A percentile compares a stretch with the other conserved stretches of the same genome.
phyloP scores from a whole-genome alignment of 371 early-diverging fungal species.

The Cladochytrium tenue region DNA sequence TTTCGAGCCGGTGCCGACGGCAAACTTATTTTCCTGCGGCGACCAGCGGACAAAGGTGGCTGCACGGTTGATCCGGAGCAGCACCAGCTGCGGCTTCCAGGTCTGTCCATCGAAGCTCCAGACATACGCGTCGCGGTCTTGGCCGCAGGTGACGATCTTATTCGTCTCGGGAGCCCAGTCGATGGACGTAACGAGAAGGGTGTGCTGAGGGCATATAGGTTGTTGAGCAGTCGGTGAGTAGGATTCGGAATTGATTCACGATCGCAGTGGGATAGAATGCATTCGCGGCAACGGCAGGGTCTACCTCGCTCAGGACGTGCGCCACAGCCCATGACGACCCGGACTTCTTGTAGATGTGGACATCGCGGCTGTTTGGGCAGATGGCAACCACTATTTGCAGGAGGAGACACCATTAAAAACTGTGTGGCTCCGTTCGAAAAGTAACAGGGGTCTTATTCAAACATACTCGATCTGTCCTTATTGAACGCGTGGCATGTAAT shows the following conservation, averaged over 20 bases:
- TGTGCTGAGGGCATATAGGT: constrained; percentile 66
- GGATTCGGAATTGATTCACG: not conserved
- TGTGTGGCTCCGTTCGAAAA: not conserved
- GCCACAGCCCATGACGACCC: constrained; percentile 63
- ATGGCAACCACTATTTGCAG: constrained; percentile 81
- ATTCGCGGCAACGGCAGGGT: not conserved
- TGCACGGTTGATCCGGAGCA: constrained; percentile 93
- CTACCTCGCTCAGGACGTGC: constrained; percentile 74
- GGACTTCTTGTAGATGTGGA: constrained; percentile 76
- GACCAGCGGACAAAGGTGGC: constrained; percentile 95
- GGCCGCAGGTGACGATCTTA: constrained; percentile 94
- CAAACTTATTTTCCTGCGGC: constrained; percentile 97
- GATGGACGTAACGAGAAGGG: constrained; percentile 90
- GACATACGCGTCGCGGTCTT: constrained; percentile 97
- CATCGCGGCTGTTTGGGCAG: constrained; percentile 86
- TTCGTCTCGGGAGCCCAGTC: constrained; percentile 96
- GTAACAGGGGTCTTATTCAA: not conserved
- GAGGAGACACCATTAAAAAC: not conserved
- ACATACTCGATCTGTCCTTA: constrained; percentile 78
- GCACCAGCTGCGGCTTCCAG: constrained; percentile 94
- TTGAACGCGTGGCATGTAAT: constrained; percentile 93
- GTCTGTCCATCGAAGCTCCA: constrained; percentile 77
- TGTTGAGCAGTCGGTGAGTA: not conserved
- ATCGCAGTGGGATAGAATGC: not conserved
- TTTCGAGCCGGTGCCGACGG: constrained; percentile 90